Conservation (phyloP, 2,329 filamentous ascomycete genomes). For the Ophiocordyceps camponoti-saundersi region DNA sequence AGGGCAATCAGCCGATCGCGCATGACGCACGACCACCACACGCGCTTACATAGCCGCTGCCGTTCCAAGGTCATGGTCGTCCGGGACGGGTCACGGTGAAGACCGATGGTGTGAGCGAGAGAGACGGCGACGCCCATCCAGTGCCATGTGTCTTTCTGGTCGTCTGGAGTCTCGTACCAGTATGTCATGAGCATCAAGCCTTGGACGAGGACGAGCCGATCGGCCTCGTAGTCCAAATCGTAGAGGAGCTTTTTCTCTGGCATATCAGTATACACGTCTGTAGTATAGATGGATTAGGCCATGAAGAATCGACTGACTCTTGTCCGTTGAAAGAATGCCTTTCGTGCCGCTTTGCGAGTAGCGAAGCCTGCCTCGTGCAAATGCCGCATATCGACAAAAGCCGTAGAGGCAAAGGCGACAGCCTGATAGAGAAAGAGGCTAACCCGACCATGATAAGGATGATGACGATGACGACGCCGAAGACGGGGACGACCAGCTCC, state of each 20-base stretch:
- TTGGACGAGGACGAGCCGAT: slow-evolving; percentile 78
- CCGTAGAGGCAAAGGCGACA: slow-evolving; percentile 84
- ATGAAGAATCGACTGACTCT: slow-evolving; percentile 38
- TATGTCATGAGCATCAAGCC: slow-evolving; percentile 85
- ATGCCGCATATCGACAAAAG: slow-evolving; percentile 68
- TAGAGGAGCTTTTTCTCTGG: slow-evolving; percentile 50
- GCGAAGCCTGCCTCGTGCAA: slow-evolving; percentile 63
- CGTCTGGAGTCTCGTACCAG: slow-evolving; percentile 93
- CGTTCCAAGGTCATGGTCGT: slow-evolving; percentile 58
- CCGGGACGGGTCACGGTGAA: slow-evolving; percentile 69
- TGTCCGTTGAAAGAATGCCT: slow-evolving; percentile 76
- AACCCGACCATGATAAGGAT: slow-evolving; percentile 54
- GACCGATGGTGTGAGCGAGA: slow-evolving; percentile 78
- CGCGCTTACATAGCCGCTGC: slow-evolving; percentile 79
- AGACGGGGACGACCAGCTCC: slow-evolving; percentile 49
- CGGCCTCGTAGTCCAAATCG: slow-evolving; percentile 87
- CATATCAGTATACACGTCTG: background rate
- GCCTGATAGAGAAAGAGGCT: slow-evolving; percentile 85
- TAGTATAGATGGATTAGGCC: background rate
- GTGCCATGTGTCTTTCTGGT: slow-evolving; percentile 96
- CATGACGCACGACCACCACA: slow-evolving; percentile 98
- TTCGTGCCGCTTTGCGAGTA: slow-evolving; percentile 65
- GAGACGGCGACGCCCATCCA: slow-evolving; percentile 97
- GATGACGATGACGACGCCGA: slow-evolving; percentile 44
- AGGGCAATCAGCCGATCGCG: slow-evolving; percentile 82